Evolutionary conservation across 345 rosid genomes (phyloP).

Genomic region (Eucalyptus grandis): DNA sequence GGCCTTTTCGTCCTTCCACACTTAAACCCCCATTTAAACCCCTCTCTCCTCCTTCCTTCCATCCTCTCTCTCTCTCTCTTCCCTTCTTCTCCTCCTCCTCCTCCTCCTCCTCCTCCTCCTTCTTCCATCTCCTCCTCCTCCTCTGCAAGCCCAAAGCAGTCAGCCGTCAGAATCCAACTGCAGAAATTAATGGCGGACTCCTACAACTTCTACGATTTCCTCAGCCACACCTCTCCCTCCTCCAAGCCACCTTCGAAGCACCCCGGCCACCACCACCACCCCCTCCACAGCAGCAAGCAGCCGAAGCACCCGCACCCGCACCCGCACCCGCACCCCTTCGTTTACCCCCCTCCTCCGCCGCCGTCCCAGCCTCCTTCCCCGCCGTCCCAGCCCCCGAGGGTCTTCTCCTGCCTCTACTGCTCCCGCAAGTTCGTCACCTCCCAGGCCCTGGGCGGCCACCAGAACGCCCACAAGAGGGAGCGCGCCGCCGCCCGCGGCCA

Average conservation of each 20-base stretch:
- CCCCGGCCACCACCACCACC: not conserved
- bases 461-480: constrained; percentile 94
- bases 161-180: not conserved
- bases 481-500: constrained; percentile 76
- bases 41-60: not conserved
- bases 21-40: not conserved
- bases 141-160: not conserved
- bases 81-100: not conserved
- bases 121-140: not conserved
- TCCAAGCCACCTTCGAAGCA: not conserved
- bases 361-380: not conserved
- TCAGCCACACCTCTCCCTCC: not conserved
- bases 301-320: not conserved
- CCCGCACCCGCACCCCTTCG: not conserved
- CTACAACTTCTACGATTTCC: not conserved
- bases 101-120: too few relatives aligned
- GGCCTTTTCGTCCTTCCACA: not conserved
- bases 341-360: not conserved
- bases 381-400: constrained; percentile 6
- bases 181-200: not conserved
- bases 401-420: constrained; percentile 77
- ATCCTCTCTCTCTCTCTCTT: not conserved
- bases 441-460: constrained; percentile 98
- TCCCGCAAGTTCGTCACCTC: constrained; percentile 86
- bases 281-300: not conserved